These are phyloP conservation scores for Penicillium simplicissimum DNA, from an alignment of 495 filamentous ascomycete genomes.

Conservation along the genomic window DNA sequence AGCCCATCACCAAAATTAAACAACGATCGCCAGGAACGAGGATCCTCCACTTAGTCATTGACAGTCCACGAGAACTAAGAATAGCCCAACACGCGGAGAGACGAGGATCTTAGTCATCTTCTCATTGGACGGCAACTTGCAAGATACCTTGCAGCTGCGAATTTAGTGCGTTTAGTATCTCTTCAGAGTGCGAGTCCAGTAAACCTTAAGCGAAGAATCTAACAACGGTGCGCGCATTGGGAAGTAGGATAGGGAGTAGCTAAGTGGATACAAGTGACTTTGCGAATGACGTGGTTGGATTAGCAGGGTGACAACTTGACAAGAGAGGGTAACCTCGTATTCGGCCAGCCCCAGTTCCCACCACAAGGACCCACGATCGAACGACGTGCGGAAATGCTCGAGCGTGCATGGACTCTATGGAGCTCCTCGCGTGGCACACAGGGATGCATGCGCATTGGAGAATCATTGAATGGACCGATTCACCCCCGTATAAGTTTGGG, in stretches of 20 bases:
- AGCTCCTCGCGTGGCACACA: slow-evolving; percentile 6
- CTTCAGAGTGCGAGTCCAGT: not conserved
- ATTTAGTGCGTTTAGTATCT: not conserved
- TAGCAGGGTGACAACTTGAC: not conserved
- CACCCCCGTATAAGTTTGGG: not conserved
- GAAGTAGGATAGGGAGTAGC: not conserved
- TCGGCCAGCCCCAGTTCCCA: slow-evolving; percentile 16
- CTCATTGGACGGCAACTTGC: not conserved
- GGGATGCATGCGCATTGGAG: not conserved
- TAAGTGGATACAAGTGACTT: not conserved
- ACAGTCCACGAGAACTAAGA: slow-evolving; percentile 6
- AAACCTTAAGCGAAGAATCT: not conserved
- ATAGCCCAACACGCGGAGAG: slow-evolving; percentile 9
- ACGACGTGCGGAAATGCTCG: not conserved
- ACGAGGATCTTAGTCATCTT: not conserved
- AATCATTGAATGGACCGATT: not conserved
- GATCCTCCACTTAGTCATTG: not conserved
- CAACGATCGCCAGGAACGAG: slow-evolving; percentile 21
- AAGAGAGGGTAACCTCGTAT: slow-evolving; percentile 20
- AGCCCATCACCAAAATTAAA: not conserved
- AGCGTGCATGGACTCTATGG: not conserved
- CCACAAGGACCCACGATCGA: slow-evolving; percentile 4
- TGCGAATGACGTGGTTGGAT: not conserved
- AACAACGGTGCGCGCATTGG: not conserved
- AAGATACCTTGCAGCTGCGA: not conserved